phyloP scores from a whole-genome alignment of 768 basidiomycete genomes.

The Lentinula boryana region DNA sequence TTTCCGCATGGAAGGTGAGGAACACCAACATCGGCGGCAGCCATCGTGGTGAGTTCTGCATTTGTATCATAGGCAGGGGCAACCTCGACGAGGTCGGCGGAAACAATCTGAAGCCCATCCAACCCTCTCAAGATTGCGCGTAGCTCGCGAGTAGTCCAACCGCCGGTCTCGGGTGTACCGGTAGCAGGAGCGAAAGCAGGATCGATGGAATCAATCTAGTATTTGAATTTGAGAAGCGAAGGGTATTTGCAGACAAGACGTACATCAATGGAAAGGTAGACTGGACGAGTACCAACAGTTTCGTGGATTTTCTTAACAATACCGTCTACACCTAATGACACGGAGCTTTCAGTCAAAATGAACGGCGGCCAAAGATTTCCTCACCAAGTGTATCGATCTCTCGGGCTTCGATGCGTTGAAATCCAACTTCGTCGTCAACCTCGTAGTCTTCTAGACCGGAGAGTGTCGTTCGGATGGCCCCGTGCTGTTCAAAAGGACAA shows the following conservation, averaged over 20 bases:
- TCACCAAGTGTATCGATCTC: constrained; percentile 79
- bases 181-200: constrained; percentile 81
- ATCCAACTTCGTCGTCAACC: constrained; percentile 75
- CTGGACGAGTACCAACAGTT: constrained; percentile 68
- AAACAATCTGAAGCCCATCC: constrained; percentile 71
- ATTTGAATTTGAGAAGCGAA: neutral
- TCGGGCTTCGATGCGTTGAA: constrained; percentile 76
- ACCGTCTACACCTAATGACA: constrained; percentile 51
- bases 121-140: constrained; percentile 72
- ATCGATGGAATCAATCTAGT: constrained; percentile 75
- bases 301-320: constrained; percentile 78
- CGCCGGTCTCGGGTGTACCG: constrained; percentile 81
- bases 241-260: constrained; percentile 13
- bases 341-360: neutral
- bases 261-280: constrained; percentile 77
- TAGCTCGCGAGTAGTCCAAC: constrained; percentile 80
- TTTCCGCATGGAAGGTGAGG: neutral
- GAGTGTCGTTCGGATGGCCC: constrained; percentile 81
- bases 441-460: constrained; percentile 72
- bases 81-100: constrained; percentile 81
- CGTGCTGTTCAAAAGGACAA: constrained; percentile 57
- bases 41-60: constrained; percentile 58
- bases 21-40: constrained; percentile 40
- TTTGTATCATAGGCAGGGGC: constrained; percentile 75
- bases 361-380: constrained; percentile 3